These are phyloP conservation scores for Pleodorina starrii DNA, from an alignment of 139 green algal species.

Conservation along the genomic window DNA sequence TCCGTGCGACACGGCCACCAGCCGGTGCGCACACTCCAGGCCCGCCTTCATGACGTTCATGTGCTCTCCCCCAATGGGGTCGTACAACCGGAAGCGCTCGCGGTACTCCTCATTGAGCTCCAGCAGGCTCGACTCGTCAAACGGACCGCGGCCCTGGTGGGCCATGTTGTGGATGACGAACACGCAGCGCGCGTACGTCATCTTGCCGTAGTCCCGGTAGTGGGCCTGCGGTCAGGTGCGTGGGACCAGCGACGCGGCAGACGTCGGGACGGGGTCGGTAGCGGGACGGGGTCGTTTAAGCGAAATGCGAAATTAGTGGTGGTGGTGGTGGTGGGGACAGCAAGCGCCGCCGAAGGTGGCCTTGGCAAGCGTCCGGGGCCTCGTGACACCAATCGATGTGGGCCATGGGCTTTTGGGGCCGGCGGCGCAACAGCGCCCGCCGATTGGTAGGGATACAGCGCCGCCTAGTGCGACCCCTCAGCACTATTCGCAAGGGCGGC, in stretches of 20 bases:
- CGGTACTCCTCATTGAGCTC: slow-evolving; percentile 88
- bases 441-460: too few relatives aligned
- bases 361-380: too few relatives aligned
- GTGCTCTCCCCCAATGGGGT: slow-evolving; percentile 96
- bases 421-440: too few relatives aligned
- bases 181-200: slow-evolving; percentile 88
- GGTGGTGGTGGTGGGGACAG: too few relatives aligned
- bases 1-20: slow-evolving; percentile 88
- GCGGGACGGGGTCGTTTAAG: neutral
- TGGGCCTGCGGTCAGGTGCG: slow-evolving; percentile 81
- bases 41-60: slow-evolving; percentile 99
- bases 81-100: slow-evolving; percentile 79
- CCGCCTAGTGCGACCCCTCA: too few relatives aligned
- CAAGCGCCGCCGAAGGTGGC: too few relatives aligned
- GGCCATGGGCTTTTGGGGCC: too few relatives aligned
- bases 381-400: too few relatives aligned
- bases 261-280: neutral
- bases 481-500: too few relatives aligned
- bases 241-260: neutral
- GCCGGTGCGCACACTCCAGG: slow-evolving; percentile 84
- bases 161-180: slow-evolving; percentile 97
- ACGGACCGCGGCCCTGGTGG: slow-evolving; percentile 92
- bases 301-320: too few relatives aligned
- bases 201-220: slow-evolving; percentile 96
- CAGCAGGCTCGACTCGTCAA: slow-evolving; percentile 85